Base-by-base conservation (phyloP, 2,329 filamentous ascomycete species). In the Verticillium zaregamsianum region DNA sequence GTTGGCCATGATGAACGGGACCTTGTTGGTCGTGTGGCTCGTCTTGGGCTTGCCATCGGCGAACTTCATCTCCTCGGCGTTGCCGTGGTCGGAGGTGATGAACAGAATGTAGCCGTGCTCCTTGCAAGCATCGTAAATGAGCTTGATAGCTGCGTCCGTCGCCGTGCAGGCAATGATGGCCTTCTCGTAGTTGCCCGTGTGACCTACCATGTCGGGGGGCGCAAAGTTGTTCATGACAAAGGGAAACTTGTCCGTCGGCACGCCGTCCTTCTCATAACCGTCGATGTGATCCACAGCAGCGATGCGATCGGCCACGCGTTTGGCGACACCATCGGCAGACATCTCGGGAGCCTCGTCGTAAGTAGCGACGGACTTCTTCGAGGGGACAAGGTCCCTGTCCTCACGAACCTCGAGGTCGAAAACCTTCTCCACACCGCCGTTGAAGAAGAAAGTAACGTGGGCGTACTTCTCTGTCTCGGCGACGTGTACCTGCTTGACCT, bases 151-250 rank as follows among this genome's bases (percentile, higher is more conserved):
- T 81, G 90, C 91, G 77, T 99, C 95, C 14, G 95, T 99, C 68
- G 94, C 89, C 68, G 88, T 83, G 69, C 90, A 90, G 70, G 89
- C 95, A 72, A 95, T 74, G 65, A 99, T 89, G 62, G 95, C 95
- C 33, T 95, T 94, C 70, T 98, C 90, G 79, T 98, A 98, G 64
- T 97, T 93, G 73, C 95, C 95, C 12, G 95, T 99, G 82, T 99
- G 95, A 69, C 95, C 95, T 67, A 99, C 95, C 95, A 99, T 99
- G 80, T 99, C 95, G 20, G 95, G 95, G 52, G 95, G 95, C 52
- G 95, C 95, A 79, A 99, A 98, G 87, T 99, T 99, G 88, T 98
- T 97, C 95, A 99, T 99, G 77, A 99, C 84, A 74, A 99, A 98
- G 73, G 95, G 93, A 79, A 93, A 97, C 73, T 91, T 88, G 17